A percentile compares a stretch with the other conserved stretches of the same genome.
These are phyloP conservation scores for Talaromyces nanjingensis DNA, from an alignment of 495 filamentous ascomycete genomes.

Conservation along the genomic window DNA sequence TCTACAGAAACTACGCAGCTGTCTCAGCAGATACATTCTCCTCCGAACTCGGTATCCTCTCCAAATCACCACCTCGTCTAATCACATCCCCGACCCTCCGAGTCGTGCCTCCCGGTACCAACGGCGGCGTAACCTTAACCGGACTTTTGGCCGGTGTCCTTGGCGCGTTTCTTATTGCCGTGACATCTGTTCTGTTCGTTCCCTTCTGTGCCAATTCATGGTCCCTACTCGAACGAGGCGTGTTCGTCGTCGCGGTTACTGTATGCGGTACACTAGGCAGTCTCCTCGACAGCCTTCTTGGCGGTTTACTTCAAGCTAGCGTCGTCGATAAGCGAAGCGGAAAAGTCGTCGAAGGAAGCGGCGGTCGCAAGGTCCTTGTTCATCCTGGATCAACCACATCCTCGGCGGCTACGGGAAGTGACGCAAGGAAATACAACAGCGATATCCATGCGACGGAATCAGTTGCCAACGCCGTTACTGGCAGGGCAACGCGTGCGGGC, in stretches of 20 bases:
- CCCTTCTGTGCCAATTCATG: constrained; percentile 59
- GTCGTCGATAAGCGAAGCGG: constrained; percentile 77
- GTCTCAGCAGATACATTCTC: constrained; percentile 91
- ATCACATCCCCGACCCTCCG: constrained; percentile 73
- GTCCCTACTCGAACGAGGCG: constrained; percentile 39
- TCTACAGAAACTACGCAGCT: constrained; percentile 71
- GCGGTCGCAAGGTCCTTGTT: constrained; percentile 65
- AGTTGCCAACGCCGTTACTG: constrained; percentile 27
- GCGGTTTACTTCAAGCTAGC: constrained; percentile 77
- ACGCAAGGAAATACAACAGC: constrained; percentile 5
- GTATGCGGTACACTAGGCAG: constrained; percentile 70
- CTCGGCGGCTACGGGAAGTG: constrained; percentile 4
- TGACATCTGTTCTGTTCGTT: constrained; percentile 55
- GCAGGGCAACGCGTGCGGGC: constrained; percentile 18
- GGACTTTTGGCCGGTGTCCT: constrained; percentile 68
- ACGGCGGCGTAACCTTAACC: constrained; percentile 74
- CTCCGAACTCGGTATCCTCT: constrained; percentile 90
- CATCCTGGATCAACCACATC: constrained; percentile 24
- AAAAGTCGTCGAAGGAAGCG: constrained; percentile 83
- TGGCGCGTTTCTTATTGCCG: constrained; percentile 66
- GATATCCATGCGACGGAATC: constrained; percentile 19
- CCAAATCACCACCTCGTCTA: constrained; percentile 67
- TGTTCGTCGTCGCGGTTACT: constrained; percentile 54
- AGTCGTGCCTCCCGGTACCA: constrained; percentile 81
- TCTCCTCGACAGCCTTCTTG: constrained; percentile 78